Conservation (phyloP, 2,329 filamentous ascomycete genomes). For the Colletotrichum phormii region DNA sequence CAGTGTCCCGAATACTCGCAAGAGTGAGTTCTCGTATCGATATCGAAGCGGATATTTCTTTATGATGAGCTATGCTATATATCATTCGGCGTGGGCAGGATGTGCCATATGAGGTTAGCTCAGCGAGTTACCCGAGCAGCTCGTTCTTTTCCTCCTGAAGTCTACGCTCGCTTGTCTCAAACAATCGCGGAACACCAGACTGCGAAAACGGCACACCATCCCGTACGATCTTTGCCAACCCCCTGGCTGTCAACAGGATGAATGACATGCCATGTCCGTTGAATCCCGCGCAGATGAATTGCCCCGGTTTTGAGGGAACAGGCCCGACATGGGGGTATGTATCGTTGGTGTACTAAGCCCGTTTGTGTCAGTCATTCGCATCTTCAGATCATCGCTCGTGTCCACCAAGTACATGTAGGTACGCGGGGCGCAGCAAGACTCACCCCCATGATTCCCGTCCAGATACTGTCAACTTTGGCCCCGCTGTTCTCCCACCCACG, state of each 20-base stretch:
- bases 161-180: constrained; percentile 47
- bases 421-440: constrained; percentile 20
- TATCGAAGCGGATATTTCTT: not conserved
- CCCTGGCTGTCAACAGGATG: constrained; percentile 54
- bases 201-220: constrained; percentile 46
- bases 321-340: constrained; percentile 21
- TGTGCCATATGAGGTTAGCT: not conserved
- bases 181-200: constrained; percentile 52
- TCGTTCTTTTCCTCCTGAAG: constrained; percentile 31
- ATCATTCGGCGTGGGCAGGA: not conserved
- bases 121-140: constrained; percentile 1
- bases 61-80: not conserved
- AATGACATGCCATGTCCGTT: constrained; percentile 64
- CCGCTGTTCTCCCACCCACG: constrained; percentile 57
- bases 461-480: constrained; percentile 50
- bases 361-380: constrained; percentile 49
- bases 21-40: not conserved
- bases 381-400: not conserved
- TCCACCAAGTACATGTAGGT: no score
- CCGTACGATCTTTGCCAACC: constrained; percentile 52
- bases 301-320: constrained; percentile 52
- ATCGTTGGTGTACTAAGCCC: constrained; percentile 46
- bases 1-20: not conserved
- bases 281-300: constrained; percentile 60
- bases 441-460: constrained; percentile 51